Evolutionary conservation across 257 asterid species (phyloP), one percentile per base, ranked within the genome.

Genomic region (Nicotiana sylvestris): DNA sequence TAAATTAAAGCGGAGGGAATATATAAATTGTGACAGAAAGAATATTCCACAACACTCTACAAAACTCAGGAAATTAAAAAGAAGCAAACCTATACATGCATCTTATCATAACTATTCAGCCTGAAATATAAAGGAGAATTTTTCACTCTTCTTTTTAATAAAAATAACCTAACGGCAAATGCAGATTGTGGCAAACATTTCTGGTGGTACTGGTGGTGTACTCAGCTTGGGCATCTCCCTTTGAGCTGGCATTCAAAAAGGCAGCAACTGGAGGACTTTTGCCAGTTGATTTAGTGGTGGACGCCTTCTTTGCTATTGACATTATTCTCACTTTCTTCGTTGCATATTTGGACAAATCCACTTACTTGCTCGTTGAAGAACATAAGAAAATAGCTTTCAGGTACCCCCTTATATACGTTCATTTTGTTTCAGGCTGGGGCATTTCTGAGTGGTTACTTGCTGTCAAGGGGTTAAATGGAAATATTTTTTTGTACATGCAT

Each of bases 161-260:
- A 21, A 5, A 6, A 11, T 8, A 27, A 74, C 16, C 9, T 13
- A 27, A 43, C 13, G 80, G 15, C 0, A 25, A 72, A 74, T 81
- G 89, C 91, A 94, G 98, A 85, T 89, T 86, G 89, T 95, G 99
- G 99, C 98, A 91, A 83, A 82, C 93, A 58, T 95, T 94, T 87
- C 91, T 95, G 18, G 98, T 93, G 83, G 88, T 87, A 77, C 82
- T 94, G 86, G 99, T 96, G 86, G 94, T 90, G 65, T 96, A 96
- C 90, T 96, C 98, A 2, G 97, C 98, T 29, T 94, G 99, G 99
- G 78, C 98, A 30, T 94, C 98, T 46, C 98, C 98, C 6, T 94
- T 96, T 80, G 99, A 96, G 88, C 89, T 96, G 32, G 98, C 98
- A 4, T 96, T 96, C 88, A 87, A 76, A 18, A 88, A 86, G 80